A percentile compares a stretch with the other conserved stretches of the same genome.
Conservation (phyloP, 345 rosid genomes). For the Laguncularia racemosa region DNA sequence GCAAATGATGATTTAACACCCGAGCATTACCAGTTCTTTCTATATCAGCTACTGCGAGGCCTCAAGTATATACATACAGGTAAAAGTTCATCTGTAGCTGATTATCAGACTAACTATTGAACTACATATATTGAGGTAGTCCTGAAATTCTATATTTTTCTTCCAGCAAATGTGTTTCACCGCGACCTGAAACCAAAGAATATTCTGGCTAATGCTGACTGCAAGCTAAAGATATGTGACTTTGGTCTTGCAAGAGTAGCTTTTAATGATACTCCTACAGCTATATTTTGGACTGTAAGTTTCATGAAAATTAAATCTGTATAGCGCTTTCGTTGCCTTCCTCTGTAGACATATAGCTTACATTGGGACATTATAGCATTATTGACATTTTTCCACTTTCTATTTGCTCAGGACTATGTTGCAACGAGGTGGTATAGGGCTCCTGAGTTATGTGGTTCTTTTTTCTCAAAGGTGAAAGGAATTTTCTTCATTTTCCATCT, state of each 20-base stretch:
- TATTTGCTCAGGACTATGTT: conserved; percentile 67
- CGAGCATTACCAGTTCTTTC: conserved; percentile 87
- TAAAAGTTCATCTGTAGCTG: conserved; percentile 9
- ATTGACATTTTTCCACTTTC: neutral
- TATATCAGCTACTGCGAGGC: conserved; percentile 92
- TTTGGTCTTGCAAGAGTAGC: conserved; percentile 99
- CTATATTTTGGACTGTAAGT: conserved; percentile 90
- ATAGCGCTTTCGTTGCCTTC: no score
- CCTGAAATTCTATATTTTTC: conserved; percentile 1
- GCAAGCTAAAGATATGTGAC: conserved; percentile 95
- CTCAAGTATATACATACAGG: conserved; percentile 96
- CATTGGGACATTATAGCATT: no score
- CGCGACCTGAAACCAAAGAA: conserved; percentile 92
- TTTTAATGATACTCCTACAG: conserved; percentile 87
- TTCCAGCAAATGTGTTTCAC: conserved; percentile 85
- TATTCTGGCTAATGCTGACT: conserved; percentile 91
- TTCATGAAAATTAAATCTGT: neutral
- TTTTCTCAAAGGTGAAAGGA: conserved; percentile 76
- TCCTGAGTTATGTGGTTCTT: conserved; percentile 96
- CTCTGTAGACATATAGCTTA: no score
- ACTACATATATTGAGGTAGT: neutral
- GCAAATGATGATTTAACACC: conserved; percentile 92
- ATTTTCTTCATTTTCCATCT: conserved; percentile 13
- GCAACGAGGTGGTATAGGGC: conserved; percentile 98
- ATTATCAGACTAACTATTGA: neutral